Evolutionary conservation across 192 early-diverging fungal genomes (phyloP).

Genomic region (Coemansia sp.): DNA sequence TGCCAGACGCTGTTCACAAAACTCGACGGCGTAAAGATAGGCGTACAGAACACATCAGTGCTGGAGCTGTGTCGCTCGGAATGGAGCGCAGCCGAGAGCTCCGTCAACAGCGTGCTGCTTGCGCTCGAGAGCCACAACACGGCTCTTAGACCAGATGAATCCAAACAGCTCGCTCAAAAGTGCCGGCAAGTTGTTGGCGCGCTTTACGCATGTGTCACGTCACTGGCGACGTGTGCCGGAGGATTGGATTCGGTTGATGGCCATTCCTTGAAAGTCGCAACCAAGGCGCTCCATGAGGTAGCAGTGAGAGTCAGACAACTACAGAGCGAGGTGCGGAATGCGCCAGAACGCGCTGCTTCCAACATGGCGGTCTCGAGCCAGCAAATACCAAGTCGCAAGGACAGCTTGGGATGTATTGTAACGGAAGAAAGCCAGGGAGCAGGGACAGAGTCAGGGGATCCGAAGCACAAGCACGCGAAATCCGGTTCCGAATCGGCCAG

Average conservation of each 20-base stretch:
- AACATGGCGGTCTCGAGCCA: neutral
- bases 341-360: neutral
- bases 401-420: neutral
- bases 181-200: slow-evolving; percentile 26
- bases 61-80: slow-evolving; percentile 20
- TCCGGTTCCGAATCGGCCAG: slow-evolving; percentile 14
- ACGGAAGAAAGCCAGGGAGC: neutral
- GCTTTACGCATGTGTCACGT: slow-evolving; percentile 24
- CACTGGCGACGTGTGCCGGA: slow-evolving; percentile 14
- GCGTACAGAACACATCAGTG: slow-evolving; percentile 5
- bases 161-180: slow-evolving; percentile 12
- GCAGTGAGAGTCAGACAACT: slow-evolving; percentile 10
- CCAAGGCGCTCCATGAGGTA: slow-evolving; percentile 15
- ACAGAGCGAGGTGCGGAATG: slow-evolving; percentile 6
- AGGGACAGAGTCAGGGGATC: slow-evolving; percentile 10
- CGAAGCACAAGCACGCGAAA: slow-evolving; percentile 1
- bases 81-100: slow-evolving; percentile 16
- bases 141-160: neutral
- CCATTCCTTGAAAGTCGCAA: slow-evolving; percentile 10
- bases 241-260: slow-evolving; percentile 6
- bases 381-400: neutral
- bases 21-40: slow-evolving; percentile 21
- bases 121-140: slow-evolving; percentile 9
- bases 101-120: slow-evolving; percentile 17
- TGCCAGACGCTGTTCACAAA: slow-evolving; percentile 29